Evolutionary conservation across 495 filamentous ascomycete species (phyloP), one percentile per base, ranked within the genome.

Genomic region (Rhypophila decipiens): DNA sequence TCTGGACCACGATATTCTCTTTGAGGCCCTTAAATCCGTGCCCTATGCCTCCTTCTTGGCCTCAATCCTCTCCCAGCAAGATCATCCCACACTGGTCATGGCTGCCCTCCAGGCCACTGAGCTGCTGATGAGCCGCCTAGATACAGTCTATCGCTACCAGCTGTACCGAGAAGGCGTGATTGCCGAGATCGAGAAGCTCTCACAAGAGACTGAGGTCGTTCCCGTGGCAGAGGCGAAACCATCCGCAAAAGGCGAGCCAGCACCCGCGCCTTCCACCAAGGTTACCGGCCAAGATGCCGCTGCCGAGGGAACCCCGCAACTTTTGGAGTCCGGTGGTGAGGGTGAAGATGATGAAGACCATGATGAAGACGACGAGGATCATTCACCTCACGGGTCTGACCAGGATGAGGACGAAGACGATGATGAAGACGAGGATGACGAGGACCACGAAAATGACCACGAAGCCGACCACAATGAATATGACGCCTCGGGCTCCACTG

Each of bases 101-200:
- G 83, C 76, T 53, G 93, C 90, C 13, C 71, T 99, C 15, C 85
- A 94, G 55, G 91, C 90, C 36, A 84, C 90, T 1, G 90, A 97
- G 62, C 68, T 97, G 2, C 72, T 99, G 2, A 76, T 96, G 56
- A 81, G 83, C 51, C 84, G 94, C 13, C 66, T 97, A 10, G 86
- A 87, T 39, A 69, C 81, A 22, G 86, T 97, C 27, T 99, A 99
- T 61, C 86, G 87, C 33, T 88, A 96, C 58, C 94, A 97, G 54
- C 95, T 99, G 57, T 93, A 99, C 60, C 86, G 94, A 4, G 94
- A 99, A 67, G 94, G 94, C 33, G 93, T 99, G 17, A 90, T 99
- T 55, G 76, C 86, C 0, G 94, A 97, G 63, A 90, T 97, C 42
- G 64, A 76, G 34, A 94, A 93, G 61, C 69, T 97, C 21, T 79